phyloP scores from a whole-genome alignment of 768 basidiomycete species.

The Pseudohyphozyma bogoriensis region DNA sequence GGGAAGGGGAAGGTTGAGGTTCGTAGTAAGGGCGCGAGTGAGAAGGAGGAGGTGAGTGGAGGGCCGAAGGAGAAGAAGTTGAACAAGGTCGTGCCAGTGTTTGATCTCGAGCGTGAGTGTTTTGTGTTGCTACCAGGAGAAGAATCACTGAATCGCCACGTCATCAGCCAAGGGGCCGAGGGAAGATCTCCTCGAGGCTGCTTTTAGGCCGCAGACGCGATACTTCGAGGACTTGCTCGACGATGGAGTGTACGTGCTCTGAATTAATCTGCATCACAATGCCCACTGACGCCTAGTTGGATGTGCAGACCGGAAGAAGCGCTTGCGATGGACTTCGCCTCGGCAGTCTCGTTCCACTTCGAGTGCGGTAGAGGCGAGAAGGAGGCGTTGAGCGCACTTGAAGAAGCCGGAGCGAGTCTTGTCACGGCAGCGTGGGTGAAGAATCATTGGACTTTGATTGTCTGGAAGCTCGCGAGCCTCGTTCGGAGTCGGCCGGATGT shows the following conservation, averaged over 20 bases:
- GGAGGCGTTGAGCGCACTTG: slow-evolving; percentile 34
- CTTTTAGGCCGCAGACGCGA: slow-evolving; percentile 22
- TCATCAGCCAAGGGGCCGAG: not conserved
- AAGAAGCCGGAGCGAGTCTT: slow-evolving; percentile 36
- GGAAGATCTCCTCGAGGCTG: slow-evolving; percentile 10
- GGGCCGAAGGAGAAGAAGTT: not conserved
- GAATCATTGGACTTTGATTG: slow-evolving; percentile 79
- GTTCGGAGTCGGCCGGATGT: slow-evolving; percentile 59
- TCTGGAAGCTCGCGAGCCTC: slow-evolving; percentile 92
- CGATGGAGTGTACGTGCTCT: slow-evolving; percentile 13
- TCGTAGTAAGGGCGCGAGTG: too few relatives aligned
- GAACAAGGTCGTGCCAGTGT: slow-evolving; percentile 13
- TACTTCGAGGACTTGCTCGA: slow-evolving; percentile 12
- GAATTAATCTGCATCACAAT: not conserved
- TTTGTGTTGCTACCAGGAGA: not conserved
- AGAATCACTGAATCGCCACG: not conserved
- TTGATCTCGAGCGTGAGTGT: slow-evolving; percentile 25
- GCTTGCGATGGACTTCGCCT: not conserved
- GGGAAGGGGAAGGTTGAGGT: not conserved
- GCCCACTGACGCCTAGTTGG: not conserved
- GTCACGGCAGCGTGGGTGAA: slow-evolving; percentile 73
- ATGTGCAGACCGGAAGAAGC: not conserved
- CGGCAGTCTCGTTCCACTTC: not conserved
- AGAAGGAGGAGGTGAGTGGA: not conserved
- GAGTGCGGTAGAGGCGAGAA: slow-evolving; percentile 5